Base-by-base conservation (phyloP, 2,329 filamentous ascomycete species). In the Penicillium sclerotiorum region DNA sequence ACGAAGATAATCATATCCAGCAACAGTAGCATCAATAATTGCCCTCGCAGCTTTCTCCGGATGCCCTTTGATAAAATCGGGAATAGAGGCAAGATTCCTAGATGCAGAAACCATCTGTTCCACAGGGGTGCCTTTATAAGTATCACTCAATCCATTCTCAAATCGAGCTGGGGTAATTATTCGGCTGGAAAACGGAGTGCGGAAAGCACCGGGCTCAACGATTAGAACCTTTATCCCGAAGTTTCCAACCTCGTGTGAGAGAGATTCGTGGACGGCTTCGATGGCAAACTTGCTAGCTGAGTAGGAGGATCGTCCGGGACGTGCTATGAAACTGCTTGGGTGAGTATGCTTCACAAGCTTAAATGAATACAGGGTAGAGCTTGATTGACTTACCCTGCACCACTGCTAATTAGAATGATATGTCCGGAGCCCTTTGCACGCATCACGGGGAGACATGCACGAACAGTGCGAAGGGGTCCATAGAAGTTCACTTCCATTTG, bases 351-450 rank as follows among this genome's bases (percentile, higher is more conserved):
- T 12, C n/a, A 30, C 18, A 22, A 4, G 15, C 8, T 23, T 15
- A 41, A 41, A 13, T 11, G 12, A n/a, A 18, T 3, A n/a, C 2
- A 15, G 22, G 20, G 17, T 13, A n/a, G n/a, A n/a, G n/a, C n/a
- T n/a, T n/a, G 22, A 22, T 17, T 67, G 6, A 57, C 49, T 70
- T 74, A 80, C 32, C 76, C 78, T 0, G 67, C 77, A 3, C 80
- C 55, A 40, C 76, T 79, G 28, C 75, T 76, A 56, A 82, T 74
- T 2, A 73, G 76, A 11, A 75, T 74, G 1, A 82, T 58, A 3
- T 62, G 66, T 1, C 72, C 72, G 5, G 57, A 57, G 18, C 48
- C 52, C 49, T 65, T 66, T 20, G 55, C 43, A 1, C 76, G 69
- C 57, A 77, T 68, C 21, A 68, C 58, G 1, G 69, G 73, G 1